Base-by-base conservation (phyloP, 2,329 filamentous ascomycete genomes). In the Chaetomium sp. region DNA sequence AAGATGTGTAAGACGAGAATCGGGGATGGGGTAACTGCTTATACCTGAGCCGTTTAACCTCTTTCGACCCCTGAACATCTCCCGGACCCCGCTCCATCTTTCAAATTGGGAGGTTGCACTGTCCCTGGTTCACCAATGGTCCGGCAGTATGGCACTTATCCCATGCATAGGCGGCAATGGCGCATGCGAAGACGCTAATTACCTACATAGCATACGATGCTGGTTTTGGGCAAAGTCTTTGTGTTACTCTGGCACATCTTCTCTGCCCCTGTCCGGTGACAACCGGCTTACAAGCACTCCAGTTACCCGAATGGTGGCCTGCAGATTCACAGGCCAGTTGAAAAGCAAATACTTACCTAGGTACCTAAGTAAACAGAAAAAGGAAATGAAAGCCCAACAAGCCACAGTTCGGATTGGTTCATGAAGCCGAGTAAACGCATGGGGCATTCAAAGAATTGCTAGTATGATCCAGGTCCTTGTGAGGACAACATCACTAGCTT, bases 21-120 rank as follows among this genome's bases (percentile, higher is more conserved):
- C 19, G 9, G 51, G 21, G 21, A 47, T 47, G 45, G 45, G 45
- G 45, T 47, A 47, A 47, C 45, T 23, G 4, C 45, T n/a, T 12
- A 47, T 4, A 47, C 13, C 16, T 42, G 38, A 29, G 3, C 13
- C n/a, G 13, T 19, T 38, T 38, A 42, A 16, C 38, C 16, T 16
- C 13, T 33, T 13, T 58, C 16, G 33, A 27, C 38, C 38, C 25
- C 56, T 47, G 56, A 33, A 31, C 56, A 58, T 31, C 38, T 58
- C 56, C 56, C 56, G 56, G 7, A 58, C 56, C 56, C 56, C 56
- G 56, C 56, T 58, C 56, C 31, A 31, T 49, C 38, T 31, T 16
- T 27, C 12, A 31, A 58, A 47, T 29, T 42, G 25, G 38, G 25
- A 58, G 38, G 38, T 25, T 35, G 38, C 16, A 31, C n/a, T 3